Conservation (phyloP, 75 land plant species). For the Pinus tabuliformis region DNA sequence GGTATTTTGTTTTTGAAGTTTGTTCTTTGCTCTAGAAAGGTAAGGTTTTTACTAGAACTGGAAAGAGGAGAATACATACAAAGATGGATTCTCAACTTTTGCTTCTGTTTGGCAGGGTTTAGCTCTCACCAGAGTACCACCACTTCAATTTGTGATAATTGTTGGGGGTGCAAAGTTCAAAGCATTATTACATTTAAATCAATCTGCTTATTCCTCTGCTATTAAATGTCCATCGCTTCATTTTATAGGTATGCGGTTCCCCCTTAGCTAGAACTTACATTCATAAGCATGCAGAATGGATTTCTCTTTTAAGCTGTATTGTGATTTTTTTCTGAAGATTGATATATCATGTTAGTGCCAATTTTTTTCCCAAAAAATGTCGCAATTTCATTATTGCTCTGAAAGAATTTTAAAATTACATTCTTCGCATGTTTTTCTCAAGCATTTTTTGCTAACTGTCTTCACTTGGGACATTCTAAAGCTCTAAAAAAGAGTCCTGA, state of each 20-base stretch:
- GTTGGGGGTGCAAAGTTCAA: slow-evolving; percentile 70
- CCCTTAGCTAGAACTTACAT: background rate
- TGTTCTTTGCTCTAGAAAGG: background rate
- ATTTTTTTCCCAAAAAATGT: no score
- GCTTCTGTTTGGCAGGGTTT: slow-evolving; percentile 49
- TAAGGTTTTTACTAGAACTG: background rate
- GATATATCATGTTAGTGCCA: background rate
- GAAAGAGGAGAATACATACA: background rate
- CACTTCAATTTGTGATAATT: slow-evolving; percentile 63
- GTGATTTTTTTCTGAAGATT: background rate
- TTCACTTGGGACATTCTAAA: no score
- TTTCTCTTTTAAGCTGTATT: background rate
- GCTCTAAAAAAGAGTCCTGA: no score
- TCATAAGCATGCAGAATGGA: background rate
- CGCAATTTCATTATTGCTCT: no score
- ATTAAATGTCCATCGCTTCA: slow-evolving; percentile 68
- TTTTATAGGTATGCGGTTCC: slow-evolving; percentile 56
- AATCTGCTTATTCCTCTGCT: slow-evolving; percentile 45
- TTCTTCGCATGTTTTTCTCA: no score
- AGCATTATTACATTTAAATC: slow-evolving; percentile 19
- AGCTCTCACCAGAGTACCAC: slow-evolving; percentile 78
- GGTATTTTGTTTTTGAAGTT: slow-evolving; percentile 21
- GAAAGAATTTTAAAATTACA: no score
- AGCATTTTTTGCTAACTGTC: no score
- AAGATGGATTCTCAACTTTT: background rate